Conservation (phyloP, 768 basidiomycete genomes). For the Lyophyllum shimeji region DNA sequence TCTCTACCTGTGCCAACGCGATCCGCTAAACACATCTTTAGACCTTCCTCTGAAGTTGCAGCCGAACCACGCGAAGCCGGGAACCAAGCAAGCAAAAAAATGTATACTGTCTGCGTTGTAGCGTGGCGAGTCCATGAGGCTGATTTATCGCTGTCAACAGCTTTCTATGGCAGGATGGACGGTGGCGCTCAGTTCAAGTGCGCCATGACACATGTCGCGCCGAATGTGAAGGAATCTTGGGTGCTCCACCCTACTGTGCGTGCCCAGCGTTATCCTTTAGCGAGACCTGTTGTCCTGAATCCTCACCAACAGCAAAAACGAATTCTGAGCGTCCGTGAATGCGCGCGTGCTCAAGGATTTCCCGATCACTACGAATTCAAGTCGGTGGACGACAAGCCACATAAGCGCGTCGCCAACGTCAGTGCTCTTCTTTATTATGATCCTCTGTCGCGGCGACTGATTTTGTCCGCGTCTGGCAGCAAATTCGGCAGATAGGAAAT, state of each 20-base stretch:
- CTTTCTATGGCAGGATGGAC: slow-evolving; percentile 57
- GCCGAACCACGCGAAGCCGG: slow-evolving; percentile 30
- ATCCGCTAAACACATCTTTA: slow-evolving; percentile 14
- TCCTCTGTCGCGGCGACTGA: slow-evolving; percentile 3
- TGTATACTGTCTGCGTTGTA: slow-evolving; percentile 15
- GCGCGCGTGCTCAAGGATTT: slow-evolving; percentile 77
- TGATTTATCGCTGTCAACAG: slow-evolving; percentile 27
- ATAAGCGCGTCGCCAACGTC: slow-evolving; percentile 50
- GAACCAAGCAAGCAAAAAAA: slow-evolving; percentile 23
- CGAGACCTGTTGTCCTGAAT: not conserved
- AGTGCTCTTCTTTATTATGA: slow-evolving; percentile 19
- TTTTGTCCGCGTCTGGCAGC: slow-evolving; percentile 37
- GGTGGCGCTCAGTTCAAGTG: slow-evolving; percentile 57
- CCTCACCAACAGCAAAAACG: slow-evolving; percentile 59
- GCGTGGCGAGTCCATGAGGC: not conserved
- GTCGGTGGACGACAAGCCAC: slow-evolving; percentile 38
- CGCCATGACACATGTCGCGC: slow-evolving; percentile 55
- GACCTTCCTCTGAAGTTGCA: slow-evolving; percentile 43
- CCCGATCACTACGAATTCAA: slow-evolving; percentile 68
- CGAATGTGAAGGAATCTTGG: slow-evolving; percentile 47
- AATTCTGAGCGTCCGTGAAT: slow-evolving; percentile 63
- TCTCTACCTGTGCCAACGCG: not conserved
- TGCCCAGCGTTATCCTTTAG: not conserved
- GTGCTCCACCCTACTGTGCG: slow-evolving; percentile 43
- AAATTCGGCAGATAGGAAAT: slow-evolving; percentile 78